Evolutionary conservation across 345 rosid species (phyloP), one percentile per base, ranked within the genome.

Genomic region (Eucalyptus lansdowneana): DNA sequence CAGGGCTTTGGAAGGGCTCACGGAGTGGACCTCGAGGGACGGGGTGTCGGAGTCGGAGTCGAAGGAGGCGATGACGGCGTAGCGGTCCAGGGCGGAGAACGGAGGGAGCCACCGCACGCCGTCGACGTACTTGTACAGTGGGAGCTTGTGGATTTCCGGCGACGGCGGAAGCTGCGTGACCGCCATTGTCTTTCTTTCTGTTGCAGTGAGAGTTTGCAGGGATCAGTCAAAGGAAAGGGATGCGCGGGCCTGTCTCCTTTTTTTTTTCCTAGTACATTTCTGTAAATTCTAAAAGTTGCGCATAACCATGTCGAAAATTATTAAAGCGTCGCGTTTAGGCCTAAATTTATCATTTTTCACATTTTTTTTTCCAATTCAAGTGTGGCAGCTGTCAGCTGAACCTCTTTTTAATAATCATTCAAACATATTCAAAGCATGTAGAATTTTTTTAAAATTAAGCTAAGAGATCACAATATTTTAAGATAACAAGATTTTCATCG

Each of bases 91-190:
- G 31, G 99, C 95, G 44, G 96, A 95, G 81, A 95, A 92, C 54
- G 97, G 93, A 17, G 98, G 97, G 45, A 97, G 97, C 98, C 97
- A 97, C n/a, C 97, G 96, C 7, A 97, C 93, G 88, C 93, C 93
- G 89, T 97, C 98, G 27, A 97, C 90, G 90, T 94, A 94, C 89
- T 92, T 93, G 67, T 93, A 89, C 88, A 95, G 98, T 0, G 97
- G 96, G 81, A 96, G 53, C 76, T 93, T 94, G 86, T 93, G 94
- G 90, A 94, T 87, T 76, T 91, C 92, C 7, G 91, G 87, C 85
- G 95, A 87, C 37, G 90, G 93, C 21, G 92, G 94, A 89, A 90
- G 69, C 51, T 87, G 91, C 21, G 92, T 80, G 31, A 91, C 92
- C 89, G 95, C 97, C 99, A 96, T 95, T 87, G 87, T 21, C 83